Base-by-base conservation (phyloP, 2,329 filamentous ascomycete species). In the Fonsecaea erecta region DNA sequence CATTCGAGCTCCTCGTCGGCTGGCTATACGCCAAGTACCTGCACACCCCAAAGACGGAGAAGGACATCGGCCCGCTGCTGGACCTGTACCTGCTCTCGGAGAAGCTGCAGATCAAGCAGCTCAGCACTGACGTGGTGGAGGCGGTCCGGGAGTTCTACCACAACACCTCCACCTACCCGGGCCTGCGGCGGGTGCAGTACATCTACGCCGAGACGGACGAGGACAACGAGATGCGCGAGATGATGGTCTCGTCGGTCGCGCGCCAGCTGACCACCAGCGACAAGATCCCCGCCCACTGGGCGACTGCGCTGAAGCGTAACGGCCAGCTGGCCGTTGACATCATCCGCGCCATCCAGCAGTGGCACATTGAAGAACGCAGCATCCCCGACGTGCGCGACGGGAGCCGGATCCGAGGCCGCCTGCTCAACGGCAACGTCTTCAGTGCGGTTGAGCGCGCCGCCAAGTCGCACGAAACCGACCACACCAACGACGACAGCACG, bases 301-400 rank as follows among this genome's bases (percentile, higher is more conserved):
- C 83, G 70, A 82, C 81, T 71, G 83, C 83, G 6, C 74, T 85
- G 57, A 75, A 80, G 71, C 82, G 82, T 75, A 84, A 85, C 68
- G 83, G 83, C 0, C 81, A 84, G 71, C 73, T 85, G 59, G 83
- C 83, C 1, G 83, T 85, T 48, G 83, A 85, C 69, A 80, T 85
- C 63, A 84, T 85, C 68, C 74, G 78, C 34, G 78, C 79, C 3
- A 83, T 85, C 69, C 83, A 85, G 76, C 81, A 82, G 68, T 85
- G 83, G 83, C 75, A 81, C 48, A 73, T 85, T 40, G 81, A 83
- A 52, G 78, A 79, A 62, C 76, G 79, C 26, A 73, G 74, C 18
- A 78, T 85, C 16, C 83, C 83, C 8, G 82, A 85, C 76, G 77
- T 79, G 66, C 75, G 82, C 57, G 77, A 72, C 32, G 56, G 58